Evolutionary conservation across 495 filamentous ascomycete species (phyloP).

Genomic region (Annulohypoxylon stygium): DNA sequence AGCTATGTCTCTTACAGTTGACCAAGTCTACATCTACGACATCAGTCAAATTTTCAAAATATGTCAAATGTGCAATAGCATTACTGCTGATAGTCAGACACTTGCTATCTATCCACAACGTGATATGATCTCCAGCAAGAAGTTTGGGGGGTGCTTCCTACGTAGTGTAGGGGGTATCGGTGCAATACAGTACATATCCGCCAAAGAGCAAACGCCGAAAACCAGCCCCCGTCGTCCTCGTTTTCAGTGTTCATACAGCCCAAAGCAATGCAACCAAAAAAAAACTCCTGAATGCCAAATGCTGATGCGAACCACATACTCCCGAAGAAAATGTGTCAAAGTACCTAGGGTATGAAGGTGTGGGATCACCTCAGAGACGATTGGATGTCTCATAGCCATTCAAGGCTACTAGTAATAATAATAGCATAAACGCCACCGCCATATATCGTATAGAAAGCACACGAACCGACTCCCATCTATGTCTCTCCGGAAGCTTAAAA

Average conservation of each 20-base stretch:
- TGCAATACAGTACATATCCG: slow-evolving; percentile 41
- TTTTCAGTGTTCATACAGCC: slow-evolving; percentile 36
- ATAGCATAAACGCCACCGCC: background rate
- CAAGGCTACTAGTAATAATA: background rate
- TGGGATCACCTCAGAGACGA: background rate
- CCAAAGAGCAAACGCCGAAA: slow-evolving; percentile 34
- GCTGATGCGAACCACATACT: slow-evolving; percentile 29
- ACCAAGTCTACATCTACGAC: background rate
- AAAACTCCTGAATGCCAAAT: slow-evolving; percentile 41
- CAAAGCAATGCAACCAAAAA: slow-evolving; percentile 29
- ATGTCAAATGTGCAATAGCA: background rate
- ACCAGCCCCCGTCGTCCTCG: slow-evolving; percentile 25
- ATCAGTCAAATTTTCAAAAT: background rate
- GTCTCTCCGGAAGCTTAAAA: background rate
- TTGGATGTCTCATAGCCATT: background rate
- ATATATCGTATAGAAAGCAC: background rate
- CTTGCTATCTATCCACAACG: slow-evolving; percentile 15
- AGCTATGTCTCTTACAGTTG: background rate
- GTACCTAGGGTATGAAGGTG: slow-evolving; percentile 1
- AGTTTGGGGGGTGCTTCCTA: slow-evolving; percentile 26
- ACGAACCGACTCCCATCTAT: background rate
- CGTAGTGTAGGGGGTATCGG: slow-evolving; percentile 43
- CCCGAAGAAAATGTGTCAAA: background rate
- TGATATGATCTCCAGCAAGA: slow-evolving; percentile 14
- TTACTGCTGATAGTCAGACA: slow-evolving; percentile 16